Conservation (phyloP, 1,139 yeast genomes). For the Protomyces macrosporus region DNA sequence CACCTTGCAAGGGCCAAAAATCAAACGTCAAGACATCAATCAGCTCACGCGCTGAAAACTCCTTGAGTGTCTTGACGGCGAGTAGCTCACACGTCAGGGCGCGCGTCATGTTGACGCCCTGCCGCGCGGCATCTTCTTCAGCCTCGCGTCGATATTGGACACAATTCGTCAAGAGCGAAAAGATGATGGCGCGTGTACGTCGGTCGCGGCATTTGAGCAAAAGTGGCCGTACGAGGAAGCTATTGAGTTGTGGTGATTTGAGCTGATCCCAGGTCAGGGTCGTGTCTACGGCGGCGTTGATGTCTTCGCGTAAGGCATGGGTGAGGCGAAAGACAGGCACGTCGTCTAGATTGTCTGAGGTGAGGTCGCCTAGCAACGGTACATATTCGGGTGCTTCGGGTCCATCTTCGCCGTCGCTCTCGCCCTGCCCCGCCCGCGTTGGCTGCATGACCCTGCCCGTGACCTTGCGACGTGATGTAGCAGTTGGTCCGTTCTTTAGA, state of each 20-base stretch:
- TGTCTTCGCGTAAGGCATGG: conserved; percentile 33
- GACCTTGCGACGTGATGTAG: too few species aligned
- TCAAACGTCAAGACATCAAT: conserved; percentile 45
- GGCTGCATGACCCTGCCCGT: too few species aligned
- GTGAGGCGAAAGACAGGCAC: conserved; percentile 36
- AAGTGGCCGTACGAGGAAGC: conserved; percentile 51
- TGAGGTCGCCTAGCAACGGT: conserved; percentile 7
- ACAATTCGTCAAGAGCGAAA: conserved; percentile 41
- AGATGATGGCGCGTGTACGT: conserved; percentile 39
- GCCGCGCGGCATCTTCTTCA: conserved; percentile 47
- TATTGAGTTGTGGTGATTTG: conserved; percentile 51
- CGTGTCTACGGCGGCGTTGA: conserved; percentile 46
- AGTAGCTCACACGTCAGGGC: conserved; percentile 54
- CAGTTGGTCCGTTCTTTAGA: too few species aligned
- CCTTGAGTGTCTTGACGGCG: conserved; percentile 51
- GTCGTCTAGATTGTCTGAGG: conserved; percentile 34
- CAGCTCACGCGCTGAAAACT: conserved; percentile 46
- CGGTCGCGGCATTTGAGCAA: conserved; percentile 36
- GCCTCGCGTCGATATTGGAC: conserved; percentile 48
- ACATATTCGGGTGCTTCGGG: not conserved
- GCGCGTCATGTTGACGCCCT: conserved; percentile 50
- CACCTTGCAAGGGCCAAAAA: conserved; percentile 39
- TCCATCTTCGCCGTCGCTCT: not conserved
- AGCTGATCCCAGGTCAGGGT: conserved; percentile 54
- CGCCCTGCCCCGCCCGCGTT: not conserved